Evolutionary conservation across 768 basidiomycete genomes (phyloP).

Genomic region (Mycena metata): DNA sequence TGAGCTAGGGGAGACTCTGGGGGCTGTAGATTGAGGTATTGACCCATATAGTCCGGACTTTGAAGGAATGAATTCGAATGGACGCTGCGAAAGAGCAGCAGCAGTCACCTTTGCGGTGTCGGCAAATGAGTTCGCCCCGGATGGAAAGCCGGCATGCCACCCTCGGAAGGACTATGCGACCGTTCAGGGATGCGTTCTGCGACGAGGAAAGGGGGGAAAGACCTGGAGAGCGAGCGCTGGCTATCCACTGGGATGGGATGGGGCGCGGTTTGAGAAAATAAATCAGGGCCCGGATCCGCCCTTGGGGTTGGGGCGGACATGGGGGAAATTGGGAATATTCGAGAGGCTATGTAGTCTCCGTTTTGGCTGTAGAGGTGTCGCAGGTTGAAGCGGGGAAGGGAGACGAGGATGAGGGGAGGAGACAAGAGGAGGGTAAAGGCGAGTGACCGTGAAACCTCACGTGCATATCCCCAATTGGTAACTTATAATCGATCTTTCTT

Average conservation of each 20-base stretch:
- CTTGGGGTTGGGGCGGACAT: conserved; percentile 29
- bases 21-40: conserved; percentile 43
- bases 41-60: conserved; percentile 48
- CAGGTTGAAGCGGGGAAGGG: conserved; percentile 4
- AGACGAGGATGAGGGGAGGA: conserved; percentile 8
- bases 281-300: conserved; percentile 27
- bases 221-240: conserved; percentile 25
- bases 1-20: conserved; percentile 47
- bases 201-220: not conserved
- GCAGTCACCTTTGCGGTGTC: conserved; percentile 37
- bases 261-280: conserved; percentile 27
- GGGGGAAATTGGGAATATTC: not conserved
- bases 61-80: not conserved
- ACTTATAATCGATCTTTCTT: too few species aligned
- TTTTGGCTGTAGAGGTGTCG: conserved; percentile 21
- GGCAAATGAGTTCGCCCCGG: conserved; percentile 35
- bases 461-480: too few species aligned
- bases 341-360: not conserved
- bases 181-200: not conserved
- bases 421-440: not conserved
- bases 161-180: conserved; percentile 19
- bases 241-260: conserved; percentile 9
- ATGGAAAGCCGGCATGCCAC: conserved; percentile 22
- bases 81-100: not conserved
- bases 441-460: too few species aligned